Evolutionary conservation across 176 grass and related monocot species (phyloP).

Genomic region (Zea mays): Zm-B73-REFERENCE-NAM-5.0 NC_050096.1:23822001-23822500

Average conservation of each 20-base stretch:
- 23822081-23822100: slow-evolving; percentile 85
- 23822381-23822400: slow-evolving; percentile 14
- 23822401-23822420: too few relatives aligned
- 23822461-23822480: slow-evolving; percentile 49
- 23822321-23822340: slow-evolving; percentile 63
- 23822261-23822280: slow-evolving; percentile 75
- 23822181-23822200: slow-evolving; percentile 69
- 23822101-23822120: slow-evolving; percentile 79
- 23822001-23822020: slow-evolving; percentile 83
- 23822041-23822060: slow-evolving; percentile 81
- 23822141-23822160: slow-evolving; percentile 65
- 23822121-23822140: slow-evolving; percentile 91
- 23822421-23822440: too few relatives aligned
- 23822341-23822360: slow-evolving; percentile 59
- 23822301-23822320: slow-evolving; percentile 79
- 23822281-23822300: slow-evolving; percentile 82
- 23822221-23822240: slow-evolving; percentile 87
- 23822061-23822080: slow-evolving; percentile 66
- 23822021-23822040: slow-evolving; percentile 79
- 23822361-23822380: slow-evolving; percentile 88
- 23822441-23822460: background rate
- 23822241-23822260: slow-evolving; percentile 86
- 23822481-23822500: slow-evolving; percentile 84
- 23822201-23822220: slow-evolving; percentile 75
- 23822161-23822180: slow-evolving; percentile 65